Base-by-base conservation (phyloP, 176 grass and related monocot species). In the Echinochloa phyllopogon region DNA sequence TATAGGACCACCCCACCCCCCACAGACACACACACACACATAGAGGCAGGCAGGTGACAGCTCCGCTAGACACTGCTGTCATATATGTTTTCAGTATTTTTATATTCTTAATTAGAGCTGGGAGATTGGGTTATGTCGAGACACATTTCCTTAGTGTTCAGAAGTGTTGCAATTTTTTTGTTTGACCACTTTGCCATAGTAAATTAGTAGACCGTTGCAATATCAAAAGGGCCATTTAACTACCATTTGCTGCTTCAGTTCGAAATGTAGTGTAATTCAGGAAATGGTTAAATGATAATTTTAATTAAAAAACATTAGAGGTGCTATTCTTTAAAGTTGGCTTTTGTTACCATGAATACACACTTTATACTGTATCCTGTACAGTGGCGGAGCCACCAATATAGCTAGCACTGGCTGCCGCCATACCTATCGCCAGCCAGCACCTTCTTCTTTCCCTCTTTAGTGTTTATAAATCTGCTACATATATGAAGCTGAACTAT, bases 11-110 rank as follows among this genome's bases (percentile, higher is more conserved):
- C 29, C 29, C 29, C 29, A 33, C 29, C 29, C 29, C 29, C 29
- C 29, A n/a, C n/a, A n/a, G n/a, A n/a, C 29, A 33, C 29, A 33
- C 29, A 33, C 29, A n/a, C n/a, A n/a, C n/a, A n/a, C n/a, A n/a
- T n/a, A n/a, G n/a, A n/a, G n/a, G n/a, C n/a, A 33, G 29, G 29
- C 29, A 33, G 29, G 1, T 33, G 29, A 33, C 29, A 33, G 29
- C 0, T 83, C 42, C 36, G 37, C n/a, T 71, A 43, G 47, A 77
- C 55, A 68, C 3, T 77, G 29, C 64, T 29, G 15, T 25, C 36
- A 44, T 69, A 56, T 14, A 69, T 69, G 18, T 70, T 70, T n/a
- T 69, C 65, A 70, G 7, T 82, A 41, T 60, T 15, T 56, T 1
- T 68, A 82, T 40, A 6, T 63, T 69, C 33, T 39, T 76, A 38